Conservation (phyloP, 805 yeast genomes). For the Kockiozyma suomiensis region DNA sequence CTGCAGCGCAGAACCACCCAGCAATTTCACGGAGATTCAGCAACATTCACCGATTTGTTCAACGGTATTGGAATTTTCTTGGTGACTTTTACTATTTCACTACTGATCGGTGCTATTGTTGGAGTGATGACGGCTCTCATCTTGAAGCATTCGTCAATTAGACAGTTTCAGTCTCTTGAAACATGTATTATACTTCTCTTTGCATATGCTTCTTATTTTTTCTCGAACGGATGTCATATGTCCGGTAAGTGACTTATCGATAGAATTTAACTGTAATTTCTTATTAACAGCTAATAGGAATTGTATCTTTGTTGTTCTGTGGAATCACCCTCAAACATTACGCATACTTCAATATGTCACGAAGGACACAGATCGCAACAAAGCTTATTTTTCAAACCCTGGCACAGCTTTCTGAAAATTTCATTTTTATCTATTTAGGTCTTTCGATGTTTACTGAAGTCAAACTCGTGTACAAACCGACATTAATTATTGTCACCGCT, state of each 20-base stretch:
- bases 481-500: conserved; percentile 86
- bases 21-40: conserved; percentile 86
- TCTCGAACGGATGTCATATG: conserved; percentile 99
- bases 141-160: conserved; percentile 86
- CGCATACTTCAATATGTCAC: conserved; percentile 95
- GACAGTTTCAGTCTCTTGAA: conserved; percentile 96
- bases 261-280: background rate
- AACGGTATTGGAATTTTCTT: conserved; percentile 92
- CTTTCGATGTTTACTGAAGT: conserved; percentile 94
- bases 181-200: conserved; percentile 86
- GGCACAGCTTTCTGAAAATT: conserved; percentile 95
- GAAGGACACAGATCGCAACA: conserved; percentile 94
- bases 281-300: background rate
- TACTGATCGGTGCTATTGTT: conserved; percentile 82
- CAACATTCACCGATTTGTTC: conserved; percentile 72
- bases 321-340: conserved; percentile 97
- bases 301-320: conserved; percentile 76
- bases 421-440: conserved; percentile 93
- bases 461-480: conserved; percentile 90
- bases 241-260: conserved; percentile 58
- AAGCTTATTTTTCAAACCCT: conserved; percentile 90
- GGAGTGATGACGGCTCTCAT: conserved; percentile 89
- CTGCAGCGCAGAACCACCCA: conserved; percentile 68
- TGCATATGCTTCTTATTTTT: conserved; percentile 95
- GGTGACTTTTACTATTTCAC: conserved; percentile 89